These are phyloP conservation scores for Ophiocytium majus DNA, from an alignment of 352 stramenopile species.

Conservation along the genomic window DNA sequence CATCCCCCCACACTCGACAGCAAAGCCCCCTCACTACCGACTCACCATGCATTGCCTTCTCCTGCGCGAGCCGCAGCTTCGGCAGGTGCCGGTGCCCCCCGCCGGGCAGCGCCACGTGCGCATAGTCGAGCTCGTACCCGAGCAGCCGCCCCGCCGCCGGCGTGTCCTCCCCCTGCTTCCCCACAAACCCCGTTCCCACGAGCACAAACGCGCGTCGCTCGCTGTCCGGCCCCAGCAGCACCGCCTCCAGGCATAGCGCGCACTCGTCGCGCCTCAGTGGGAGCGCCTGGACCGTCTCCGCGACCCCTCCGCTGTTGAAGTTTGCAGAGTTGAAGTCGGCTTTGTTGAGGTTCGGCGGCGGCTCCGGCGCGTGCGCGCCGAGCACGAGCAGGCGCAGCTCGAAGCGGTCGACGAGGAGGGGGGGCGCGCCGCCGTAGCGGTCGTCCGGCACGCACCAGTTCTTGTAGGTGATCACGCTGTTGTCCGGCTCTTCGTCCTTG, in stretches of 20 bases:
- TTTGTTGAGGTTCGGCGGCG: too few relatives aligned
- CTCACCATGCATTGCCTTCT: slow-evolving; percentile 3
- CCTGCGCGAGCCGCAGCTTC: slow-evolving; percentile 35
- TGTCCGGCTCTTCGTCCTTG: neutral
- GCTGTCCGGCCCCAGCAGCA: slow-evolving; percentile 36
- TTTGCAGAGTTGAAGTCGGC: neutral
- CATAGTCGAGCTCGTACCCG: slow-evolving; percentile 48
- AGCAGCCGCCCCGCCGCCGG: slow-evolving; percentile 39
- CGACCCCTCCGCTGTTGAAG: neutral
- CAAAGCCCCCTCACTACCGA: too few relatives aligned
- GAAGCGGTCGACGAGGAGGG: slow-evolving; percentile 39
- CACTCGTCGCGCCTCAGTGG: slow-evolving; percentile 38
- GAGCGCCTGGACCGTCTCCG: slow-evolving; percentile 37
- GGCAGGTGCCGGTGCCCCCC: slow-evolving; percentile 42
- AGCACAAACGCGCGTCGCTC: slow-evolving; percentile 41
- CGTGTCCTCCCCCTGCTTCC: slow-evolving; percentile 45
- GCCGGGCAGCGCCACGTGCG: slow-evolving; percentile 29
- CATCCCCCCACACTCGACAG: too few relatives aligned
- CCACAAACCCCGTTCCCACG: slow-evolving; percentile 44
- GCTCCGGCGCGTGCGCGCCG: neutral
- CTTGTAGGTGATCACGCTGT: slow-evolving; percentile 20
- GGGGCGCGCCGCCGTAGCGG: slow-evolving; percentile 27
- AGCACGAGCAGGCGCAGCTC: slow-evolving; percentile 44
- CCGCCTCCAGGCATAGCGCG: slow-evolving; percentile 33
- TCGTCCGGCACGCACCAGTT: slow-evolving; percentile 40